Evolutionary conservation across 345 rosid genomes (phyloP).

Genomic region (Boechera retrofracta): DNA sequence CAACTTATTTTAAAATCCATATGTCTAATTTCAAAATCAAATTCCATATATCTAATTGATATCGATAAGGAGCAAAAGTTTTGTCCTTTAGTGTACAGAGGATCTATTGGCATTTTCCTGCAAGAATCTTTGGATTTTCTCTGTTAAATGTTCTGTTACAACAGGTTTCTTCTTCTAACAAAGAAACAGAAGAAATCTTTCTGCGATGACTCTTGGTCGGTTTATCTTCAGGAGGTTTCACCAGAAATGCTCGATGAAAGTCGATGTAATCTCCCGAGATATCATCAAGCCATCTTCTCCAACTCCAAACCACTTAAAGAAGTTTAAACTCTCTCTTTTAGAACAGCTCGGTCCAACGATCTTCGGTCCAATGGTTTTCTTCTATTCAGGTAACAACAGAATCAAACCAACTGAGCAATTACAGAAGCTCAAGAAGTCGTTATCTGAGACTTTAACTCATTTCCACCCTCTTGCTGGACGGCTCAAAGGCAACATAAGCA

Average conservation of each 20-base stretch:
- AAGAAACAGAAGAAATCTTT: constrained; percentile 1
- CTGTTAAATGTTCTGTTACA: constrained; percentile 25
- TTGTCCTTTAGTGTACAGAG: constrained; percentile 35
- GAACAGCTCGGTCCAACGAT: constrained; percentile 53
- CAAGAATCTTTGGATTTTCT: constrained; percentile 36
- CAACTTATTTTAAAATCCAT: too few relatives aligned
- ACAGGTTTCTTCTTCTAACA: constrained; percentile 18
- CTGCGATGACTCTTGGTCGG: constrained; percentile 33
- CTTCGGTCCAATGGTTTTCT: constrained; percentile 45
- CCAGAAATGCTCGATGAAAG: constrained; percentile 33
- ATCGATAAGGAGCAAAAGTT: neutral
- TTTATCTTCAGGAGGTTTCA: constrained; percentile 31
- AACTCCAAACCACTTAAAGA: constrained; percentile 47
- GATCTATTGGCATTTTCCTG: constrained; percentile 35
- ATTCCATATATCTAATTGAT: neutral
- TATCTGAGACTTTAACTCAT: constrained; percentile 52
- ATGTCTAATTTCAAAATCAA: too few relatives aligned
- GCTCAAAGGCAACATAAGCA: constrained; percentile 32
- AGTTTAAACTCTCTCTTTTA: constrained; percentile 45
- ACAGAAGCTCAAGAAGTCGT: constrained; percentile 45
- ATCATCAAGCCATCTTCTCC: constrained; percentile 54
- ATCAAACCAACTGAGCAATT: constrained; percentile 28
- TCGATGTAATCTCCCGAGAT: constrained; percentile 46
- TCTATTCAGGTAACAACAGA: constrained; percentile 38
- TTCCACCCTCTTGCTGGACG: constrained; percentile 55